phyloP scores from a whole-genome alignment of 108 stramenopile genomes.

The Fragilaria radians region DNA sequence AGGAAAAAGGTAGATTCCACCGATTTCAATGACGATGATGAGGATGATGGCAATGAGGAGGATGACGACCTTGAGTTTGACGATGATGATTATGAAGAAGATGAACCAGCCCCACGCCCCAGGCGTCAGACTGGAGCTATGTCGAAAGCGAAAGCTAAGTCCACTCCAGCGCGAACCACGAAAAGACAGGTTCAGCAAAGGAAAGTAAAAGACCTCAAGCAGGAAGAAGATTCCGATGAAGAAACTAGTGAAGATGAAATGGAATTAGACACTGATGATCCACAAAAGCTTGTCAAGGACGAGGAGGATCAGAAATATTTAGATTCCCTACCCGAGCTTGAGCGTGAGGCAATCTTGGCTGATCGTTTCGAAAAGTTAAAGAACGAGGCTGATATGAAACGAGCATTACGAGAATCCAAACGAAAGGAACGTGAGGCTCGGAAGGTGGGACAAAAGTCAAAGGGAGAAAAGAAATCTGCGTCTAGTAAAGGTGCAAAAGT shows the following conservation, averaged over 20 bases:
- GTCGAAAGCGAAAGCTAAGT: not conserved
- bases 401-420: constrained; percentile 70
- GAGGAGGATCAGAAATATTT: constrained; percentile 78
- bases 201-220: constrained; percentile 18
- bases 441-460: constrained; percentile 15
- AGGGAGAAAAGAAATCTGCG: constrained; percentile 27
- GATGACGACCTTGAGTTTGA: constrained; percentile 30
- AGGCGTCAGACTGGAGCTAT: constrained; percentile 9
- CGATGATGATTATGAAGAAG: constrained; percentile 26
- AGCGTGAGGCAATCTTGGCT: constrained; percentile 82
- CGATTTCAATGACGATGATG: constrained; percentile 12
- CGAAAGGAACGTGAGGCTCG: constrained; percentile 41
- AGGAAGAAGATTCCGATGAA: constrained; percentile 42
- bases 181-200: not conserved
- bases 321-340: constrained; percentile 74
- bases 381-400: constrained; percentile 77
- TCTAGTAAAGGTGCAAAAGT: constrained; percentile 17
- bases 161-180: too few relatives aligned
- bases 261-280: constrained; percentile 76
- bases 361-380: constrained; percentile 86
- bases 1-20: constrained; percentile 32
- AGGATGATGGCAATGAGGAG: constrained; percentile 40
- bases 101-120: constrained; percentile 25
- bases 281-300: constrained; percentile 57
- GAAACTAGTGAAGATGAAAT: constrained; percentile 73